phyloP scores from a whole-genome alignment of 1,139 yeast genomes.

The Candida sp. region DNA sequence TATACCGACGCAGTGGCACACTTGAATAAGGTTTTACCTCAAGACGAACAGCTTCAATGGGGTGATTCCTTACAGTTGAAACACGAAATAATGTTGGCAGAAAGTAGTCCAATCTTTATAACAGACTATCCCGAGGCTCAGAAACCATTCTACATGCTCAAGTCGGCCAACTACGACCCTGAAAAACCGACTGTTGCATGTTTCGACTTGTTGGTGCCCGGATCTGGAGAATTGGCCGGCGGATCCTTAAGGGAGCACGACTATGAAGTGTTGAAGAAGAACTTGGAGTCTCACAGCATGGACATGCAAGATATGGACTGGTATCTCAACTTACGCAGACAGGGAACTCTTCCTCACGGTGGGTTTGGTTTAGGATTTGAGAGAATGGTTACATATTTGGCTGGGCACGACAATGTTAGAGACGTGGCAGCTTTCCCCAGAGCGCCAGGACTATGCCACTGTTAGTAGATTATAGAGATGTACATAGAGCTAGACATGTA shows the following conservation, averaged over 20 bases:
- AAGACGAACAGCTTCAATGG: conserved; percentile 37
- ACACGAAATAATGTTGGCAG: conserved; percentile 93
- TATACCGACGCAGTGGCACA: conserved; percentile 72
- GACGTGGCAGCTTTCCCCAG: conserved; percentile 89
- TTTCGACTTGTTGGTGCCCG: conserved; percentile 87
- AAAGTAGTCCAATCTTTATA: conserved; percentile 80
- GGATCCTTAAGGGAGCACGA: conserved; percentile 91
- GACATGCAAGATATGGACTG: conserved; percentile 68
- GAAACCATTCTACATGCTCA: conserved; percentile 93
- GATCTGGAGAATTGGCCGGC: conserved; percentile 95
- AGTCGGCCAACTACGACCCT: conserved; percentile 33
- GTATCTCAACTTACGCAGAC: conserved; percentile 75
- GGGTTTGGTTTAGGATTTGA: conserved; percentile 98
- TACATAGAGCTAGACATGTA: not conserved
- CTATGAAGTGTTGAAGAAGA: conserved; percentile 46
- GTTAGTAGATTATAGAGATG: conserved; percentile 19
- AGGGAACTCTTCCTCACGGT: conserved; percentile 93
- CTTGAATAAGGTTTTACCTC: conserved; percentile 27
- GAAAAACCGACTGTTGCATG: conserved; percentile 77
- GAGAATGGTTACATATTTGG: conserved; percentile 73
- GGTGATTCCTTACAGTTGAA: conserved; percentile 82
- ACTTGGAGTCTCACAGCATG: conserved; percentile 58
- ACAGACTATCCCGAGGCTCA: conserved; percentile 82
- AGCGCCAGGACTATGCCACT: conserved; percentile 38
- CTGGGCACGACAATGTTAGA: conserved; percentile 76